Conservation (phyloP, 495 filamentous ascomycete genomes). For the Massariosphaeria phaeospora region DNA sequence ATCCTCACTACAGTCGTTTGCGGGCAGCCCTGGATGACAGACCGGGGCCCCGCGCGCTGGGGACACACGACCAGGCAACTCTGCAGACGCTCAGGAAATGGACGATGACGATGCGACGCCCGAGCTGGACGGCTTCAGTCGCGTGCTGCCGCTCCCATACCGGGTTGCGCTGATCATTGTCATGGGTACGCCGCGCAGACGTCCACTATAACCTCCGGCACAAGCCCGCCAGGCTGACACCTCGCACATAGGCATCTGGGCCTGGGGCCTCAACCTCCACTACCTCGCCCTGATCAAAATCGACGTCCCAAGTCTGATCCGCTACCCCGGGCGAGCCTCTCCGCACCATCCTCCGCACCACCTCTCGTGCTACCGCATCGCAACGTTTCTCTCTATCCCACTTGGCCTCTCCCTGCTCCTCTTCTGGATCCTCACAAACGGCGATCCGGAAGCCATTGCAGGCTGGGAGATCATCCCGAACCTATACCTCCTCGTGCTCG, state of each 20-base stretch:
- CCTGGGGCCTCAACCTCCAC: constrained; percentile 82
- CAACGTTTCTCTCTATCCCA: constrained; percentile 64
- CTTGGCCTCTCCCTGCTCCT: constrained; percentile 63
- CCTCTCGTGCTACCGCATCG: constrained; percentile 74
- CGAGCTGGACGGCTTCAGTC: constrained; percentile 77
- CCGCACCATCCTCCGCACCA: constrained; percentile 66
- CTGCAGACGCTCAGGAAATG: constrained; percentile 45
- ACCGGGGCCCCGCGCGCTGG: constrained; percentile 16
- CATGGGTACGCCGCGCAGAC: constrained; percentile 53
- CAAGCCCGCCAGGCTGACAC: neutral
- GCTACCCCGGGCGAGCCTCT: constrained; percentile 66
- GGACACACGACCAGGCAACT: too few relatives aligned
- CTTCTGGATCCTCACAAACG: constrained; percentile 78
- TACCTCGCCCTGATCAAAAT: constrained; percentile 69
- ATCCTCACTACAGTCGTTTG: constrained; percentile 18
- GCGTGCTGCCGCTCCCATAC: constrained; percentile 79
- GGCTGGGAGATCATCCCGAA: constrained; percentile 77
- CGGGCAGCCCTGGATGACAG: constrained; percentile 15
- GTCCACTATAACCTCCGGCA: neutral
- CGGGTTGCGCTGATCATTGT: constrained; percentile 74
- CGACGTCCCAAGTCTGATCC: constrained; percentile 72
- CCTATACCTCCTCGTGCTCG: constrained; percentile 65
- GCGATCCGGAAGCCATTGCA: constrained; percentile 60
- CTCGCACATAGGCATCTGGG: constrained; percentile 68
- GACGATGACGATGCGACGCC: constrained; percentile 73